Base-by-base conservation (phyloP, 164 flowering plant species). In the Tetrastigma voinierianum region DNA sequence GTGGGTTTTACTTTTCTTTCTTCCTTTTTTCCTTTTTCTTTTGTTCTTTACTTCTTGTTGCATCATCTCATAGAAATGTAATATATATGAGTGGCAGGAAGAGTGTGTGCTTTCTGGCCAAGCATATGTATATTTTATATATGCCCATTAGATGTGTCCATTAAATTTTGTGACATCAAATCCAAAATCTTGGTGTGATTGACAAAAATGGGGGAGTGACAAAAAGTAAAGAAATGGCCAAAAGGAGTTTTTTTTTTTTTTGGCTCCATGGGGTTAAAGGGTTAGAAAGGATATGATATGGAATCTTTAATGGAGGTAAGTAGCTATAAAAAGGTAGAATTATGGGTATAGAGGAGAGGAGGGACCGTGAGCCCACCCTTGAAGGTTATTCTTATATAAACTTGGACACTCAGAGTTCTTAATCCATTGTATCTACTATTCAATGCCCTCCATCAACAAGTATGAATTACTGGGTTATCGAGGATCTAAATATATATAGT, bases 291-390 rank as follows among this genome's bases (percentile, higher is more conserved):
- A 11, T 59, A 49, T 57, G 45, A 11, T 59, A 49, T 57, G 52
- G 70, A 58, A 69, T 77, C 70, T 71, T 66, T 59, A 71, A 65
- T 10, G 51, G 59, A 67, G 72, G 73, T 72, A 70, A 62, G 59
- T 5, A 57, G n/a, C n/a, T n/a, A n/a, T n/a, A 62, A 45, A 66
- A 18, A 47, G 40, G 64, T 63, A 69, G 66, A 62, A 75, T 67
- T 53, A 72, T 78, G 58, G 61, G 54, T 61, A 45, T n/a, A n/a
- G n/a, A n/a, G n/a, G n/a, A n/a, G n/a, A n/a, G n/a, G 70, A 62
- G 59, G 61, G 32, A 67, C 63, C 71, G 54, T 44, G 67, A 70
- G 66, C 64, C 81, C 78, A 48, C 64, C 7, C 20, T 18, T n/a
- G 40, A 32, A 32, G 40, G 40, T 4, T 3, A 32, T 4, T 32